Percentiles rank a stretch among this genome's conserved stretches.
phyloP scores from a whole-genome alignment of 305 asterid genomes.

The Ajuga reptans region DNA sequence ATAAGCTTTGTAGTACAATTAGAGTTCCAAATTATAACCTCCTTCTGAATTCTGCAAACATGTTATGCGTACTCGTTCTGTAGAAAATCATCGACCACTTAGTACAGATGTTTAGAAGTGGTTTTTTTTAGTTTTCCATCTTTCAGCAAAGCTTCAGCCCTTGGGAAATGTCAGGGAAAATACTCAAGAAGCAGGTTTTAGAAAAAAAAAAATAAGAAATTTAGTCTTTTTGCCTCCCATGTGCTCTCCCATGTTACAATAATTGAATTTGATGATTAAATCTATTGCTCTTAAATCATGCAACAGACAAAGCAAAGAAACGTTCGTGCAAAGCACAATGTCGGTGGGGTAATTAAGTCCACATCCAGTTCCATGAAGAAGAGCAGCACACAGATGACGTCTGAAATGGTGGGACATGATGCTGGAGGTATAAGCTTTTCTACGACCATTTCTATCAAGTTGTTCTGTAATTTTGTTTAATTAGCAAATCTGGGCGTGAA shows the following conservation, averaged over 20 bases:
- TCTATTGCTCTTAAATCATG: conserved; percentile 15
- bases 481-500: conserved; percentile 22
- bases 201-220: background rate
- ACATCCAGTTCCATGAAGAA: conserved; percentile 23
- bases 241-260: background rate
- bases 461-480: background rate
- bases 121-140: background rate
- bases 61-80: background rate
- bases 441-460: background rate
- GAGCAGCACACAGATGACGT: conserved; percentile 20
- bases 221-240: background rate
- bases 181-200: background rate
- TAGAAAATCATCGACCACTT: background rate
- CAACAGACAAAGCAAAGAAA: conserved; percentile 47
- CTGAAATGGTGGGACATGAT: conserved; percentile 23
- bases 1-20: background rate
- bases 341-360: conserved; percentile 15
- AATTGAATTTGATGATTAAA: background rate
- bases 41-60: background rate
- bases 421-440: conserved; percentile 27
- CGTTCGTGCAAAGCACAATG: conserved; percentile 12
- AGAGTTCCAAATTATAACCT: background rate
- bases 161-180: background rate
- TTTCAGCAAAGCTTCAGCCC: background rate
- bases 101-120: background rate